Evolutionary conservation across 2,329 filamentous ascomycete species (phyloP), one percentile per base, ranked within the genome.

Genomic region (Trichothecium roseum): DNA sequence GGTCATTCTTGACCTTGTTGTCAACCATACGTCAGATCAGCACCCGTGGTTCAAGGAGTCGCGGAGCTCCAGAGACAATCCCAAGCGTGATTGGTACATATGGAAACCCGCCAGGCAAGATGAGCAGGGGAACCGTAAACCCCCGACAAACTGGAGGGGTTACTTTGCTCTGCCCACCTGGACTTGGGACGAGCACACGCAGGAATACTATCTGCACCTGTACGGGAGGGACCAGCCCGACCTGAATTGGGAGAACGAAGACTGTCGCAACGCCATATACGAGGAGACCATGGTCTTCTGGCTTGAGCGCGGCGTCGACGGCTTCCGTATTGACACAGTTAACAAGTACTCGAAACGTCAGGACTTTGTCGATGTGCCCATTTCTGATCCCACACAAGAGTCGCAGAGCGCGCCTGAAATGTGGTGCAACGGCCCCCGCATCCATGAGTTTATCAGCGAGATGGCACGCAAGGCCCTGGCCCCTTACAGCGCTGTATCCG

Each of bases 221-320:
- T 88, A 83, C 50, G 72, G 74, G 1, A 64, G 71, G 0, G 73
- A 80, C 32, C 83, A 87, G 50, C 83, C 83, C 0, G 83, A 88
- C 44, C 62, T 88, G 14, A 87, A 87, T 50, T 87, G 82, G 81
- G 78, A 84, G 37, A 78, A 80, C 33, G 64, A 67, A 0, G 69
- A 72, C 3, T 76, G 81, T 7, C 71, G 80, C 6, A 62, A 75
- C 35, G 82, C 76, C 1, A 78, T 85, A 2, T 80, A 84, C 47
- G 64, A 77, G 5, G 50, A 60, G 5, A 74, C 80, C 5, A 79
- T 85, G 68, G 63, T 66, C 0, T 87, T 85, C 52, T 87, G 83
- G 83, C 66, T 87, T 1, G 66, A 84, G 37, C 71, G 73, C 5
- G 79, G 78, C 0, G 72, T 77, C 0, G 69, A 75, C 34, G 75